Evolutionary conservation across 805 yeast species (phyloP).

Genomic region (Torulaspora franciscae): DNA sequence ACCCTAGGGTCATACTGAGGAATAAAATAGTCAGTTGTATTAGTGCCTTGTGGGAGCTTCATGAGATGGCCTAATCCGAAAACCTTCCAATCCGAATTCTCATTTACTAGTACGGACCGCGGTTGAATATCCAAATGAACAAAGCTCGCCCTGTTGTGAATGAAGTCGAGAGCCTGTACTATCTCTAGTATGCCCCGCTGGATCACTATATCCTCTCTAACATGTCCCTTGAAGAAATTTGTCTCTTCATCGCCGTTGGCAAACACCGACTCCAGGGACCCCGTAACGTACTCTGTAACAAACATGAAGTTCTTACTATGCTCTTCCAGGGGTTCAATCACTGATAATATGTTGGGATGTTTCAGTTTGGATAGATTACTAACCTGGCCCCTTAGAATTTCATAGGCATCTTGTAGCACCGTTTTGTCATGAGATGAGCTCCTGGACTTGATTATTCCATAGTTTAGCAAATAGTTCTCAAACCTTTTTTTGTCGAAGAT

Average conservation of each 20-base stretch:
- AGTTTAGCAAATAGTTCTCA: constrained; percentile 49
- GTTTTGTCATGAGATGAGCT: constrained; percentile 39
- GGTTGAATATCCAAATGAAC: constrained; percentile 81
- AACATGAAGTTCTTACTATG: constrained; percentile 71
- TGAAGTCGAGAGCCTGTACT: constrained; percentile 71
- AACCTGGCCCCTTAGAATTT: constrained; percentile 61
- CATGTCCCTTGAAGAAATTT: constrained; percentile 37
- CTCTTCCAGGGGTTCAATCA: constrained; percentile 87
- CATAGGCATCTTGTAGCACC: constrained; percentile 56
- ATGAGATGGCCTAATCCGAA: constrained; percentile 61
- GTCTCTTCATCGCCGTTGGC: constrained; percentile 30
- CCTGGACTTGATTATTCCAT: constrained; percentile 47
- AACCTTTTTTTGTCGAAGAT: constrained; percentile 77
- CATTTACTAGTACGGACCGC: constrained; percentile 66
- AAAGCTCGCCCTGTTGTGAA: constrained; percentile 69
- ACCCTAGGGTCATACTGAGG: constrained; percentile 72
- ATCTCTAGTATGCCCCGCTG: constrained; percentile 81
- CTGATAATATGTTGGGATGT: constrained; percentile 81
- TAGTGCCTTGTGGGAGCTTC: constrained; percentile 46
- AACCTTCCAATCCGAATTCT: constrained; percentile 90
- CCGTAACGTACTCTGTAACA: constrained; percentile 75
- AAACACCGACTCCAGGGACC: constrained; percentile 46
- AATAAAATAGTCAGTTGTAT: constrained; percentile 54
- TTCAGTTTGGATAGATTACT: constrained; percentile 70
- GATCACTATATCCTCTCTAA: constrained; percentile 64